Base-by-base conservation (phyloP, 1,284 basidiomycete genomes). In the Termitomyces sp. region DNA sequence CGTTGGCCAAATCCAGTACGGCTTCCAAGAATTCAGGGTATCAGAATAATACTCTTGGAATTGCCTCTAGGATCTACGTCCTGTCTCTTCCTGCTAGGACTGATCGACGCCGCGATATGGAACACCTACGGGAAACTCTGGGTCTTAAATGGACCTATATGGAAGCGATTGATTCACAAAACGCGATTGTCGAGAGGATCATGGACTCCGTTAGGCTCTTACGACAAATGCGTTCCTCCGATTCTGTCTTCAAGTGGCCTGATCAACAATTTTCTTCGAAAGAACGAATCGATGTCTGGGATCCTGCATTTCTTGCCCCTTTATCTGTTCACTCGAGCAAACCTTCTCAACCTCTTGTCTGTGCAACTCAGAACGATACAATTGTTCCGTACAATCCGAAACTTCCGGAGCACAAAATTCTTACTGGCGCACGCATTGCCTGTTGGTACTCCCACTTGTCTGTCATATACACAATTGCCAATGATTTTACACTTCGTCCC, bases 391-490 rank as follows among this genome's bases (percentile, higher is more conserved):
- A 75, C 59, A 60, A 61, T n/a, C 61, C 72, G 5, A 61, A 58
- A 1, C 62, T 80, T 1, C 78, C 77, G 1, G 68, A 73, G 15
- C 73, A 82, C 65, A 72, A 74, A 67, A 57, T 80, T 40, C 75
- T 88, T 48, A 82, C 81, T 1, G 71, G 73, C 39, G 75, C 79
- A 19, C 81, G 85, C 55, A 66, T 89, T 38, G 86, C 86, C 13
- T 88, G 84, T 67, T 92, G 88, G 86, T 75, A 84, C 61, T 90
- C 88, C 0, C 90, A 92, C 68, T 60, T 84, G 19, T 71, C 72
- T 31, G 74, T 80, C 36, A 78, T 91, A 49, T 73, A 71, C 13
- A 65, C 53, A 1, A 72, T 84, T 33, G 75, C 78, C 30, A 68
- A 70, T 50, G 50, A 62, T 38, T 61, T 62, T 24, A 42, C 58